Evolutionary conservation across 2,329 filamentous ascomycete species (phyloP), one percentile per base, ranked within the genome.

Genomic region (Lasiodiplodia hormozganensis): DNA sequence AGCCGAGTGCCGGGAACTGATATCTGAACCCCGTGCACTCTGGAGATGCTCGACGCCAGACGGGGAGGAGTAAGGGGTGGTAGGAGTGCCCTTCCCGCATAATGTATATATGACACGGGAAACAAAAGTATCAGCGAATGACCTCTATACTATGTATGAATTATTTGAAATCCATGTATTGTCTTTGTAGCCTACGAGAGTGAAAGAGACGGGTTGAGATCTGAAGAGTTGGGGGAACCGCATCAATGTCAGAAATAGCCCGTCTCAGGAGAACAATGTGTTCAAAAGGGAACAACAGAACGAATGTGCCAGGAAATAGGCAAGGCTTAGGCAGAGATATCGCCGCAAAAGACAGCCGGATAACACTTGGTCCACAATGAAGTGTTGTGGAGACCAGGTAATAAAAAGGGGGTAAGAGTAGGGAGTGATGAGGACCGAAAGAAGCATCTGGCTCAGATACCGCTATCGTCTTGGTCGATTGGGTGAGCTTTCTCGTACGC

Each of bases 391-490:
- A 47, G 7, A 21, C 3, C 3, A 47, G n/a, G n/a, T 21, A n/a
- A 18, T 18, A 47, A n/a, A 47, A n/a, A n/a, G 43, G 3, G 18
- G 8, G 3, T 3, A 47, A 21, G 4, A 11, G 40, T n/a, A 47
- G 3, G 8, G 12, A 47, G 31, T 8, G 31, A 34, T 10, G 31
- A 34, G 31, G 31, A 34, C 31, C 31, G 31, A 47, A 21, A n/a
- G 43, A 21, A 36, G 11, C 14, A 8, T 34, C 25, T 11, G 12
- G 34, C 40, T 69, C 52, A 69, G n/a, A 69, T 62, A 4, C 68
- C 68, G 5, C 62, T 67, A 16, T 69, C 68, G 21, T 69, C 62
- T 34, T 69, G 62, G 10, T 66, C 53, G 14, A 65, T 66, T 23
- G 62, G 62, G 40, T 69, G 57, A 21, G 57, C 68, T 53, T 36